Evolutionary conservation across 768 basidiomycete genomes (phyloP).

Genomic region (Mycena galericulata): DNA sequence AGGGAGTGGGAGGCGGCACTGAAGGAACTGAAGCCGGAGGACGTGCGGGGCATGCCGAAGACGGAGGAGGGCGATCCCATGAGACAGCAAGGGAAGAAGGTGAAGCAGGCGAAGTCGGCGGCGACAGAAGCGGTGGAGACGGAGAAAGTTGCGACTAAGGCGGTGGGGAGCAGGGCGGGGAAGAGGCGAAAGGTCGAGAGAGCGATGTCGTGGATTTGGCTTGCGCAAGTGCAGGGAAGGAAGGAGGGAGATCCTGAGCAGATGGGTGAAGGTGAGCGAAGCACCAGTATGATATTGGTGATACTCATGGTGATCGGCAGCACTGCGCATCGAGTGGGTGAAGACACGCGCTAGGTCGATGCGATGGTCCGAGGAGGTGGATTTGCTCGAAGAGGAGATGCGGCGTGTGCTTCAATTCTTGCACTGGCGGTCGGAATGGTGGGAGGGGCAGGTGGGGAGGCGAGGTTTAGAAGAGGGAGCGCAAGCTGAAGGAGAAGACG

Average conservation of each 20-base stretch:
- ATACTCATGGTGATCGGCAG: neutral
- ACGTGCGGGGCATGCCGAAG: constrained; percentile 35
- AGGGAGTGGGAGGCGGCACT: constrained; percentile 33
- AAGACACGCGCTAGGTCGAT: constrained; percentile 32
- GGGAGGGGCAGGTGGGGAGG: neutral
- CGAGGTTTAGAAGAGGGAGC: neutral
- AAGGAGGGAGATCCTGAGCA: neutral
- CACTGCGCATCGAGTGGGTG: constrained; percentile 38
- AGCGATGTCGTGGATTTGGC: constrained; percentile 14
- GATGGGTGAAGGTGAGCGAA: neutral
- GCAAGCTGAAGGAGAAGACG: constrained; percentile 29
- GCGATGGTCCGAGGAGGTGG: constrained; percentile 38
- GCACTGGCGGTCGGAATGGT: constrained; percentile 20
- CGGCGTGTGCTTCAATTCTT: constrained; percentile 34
- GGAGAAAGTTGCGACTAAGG: neutral
- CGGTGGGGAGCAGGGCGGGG: no score
- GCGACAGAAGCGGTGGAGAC: neutral
- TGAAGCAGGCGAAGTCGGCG: neutral
- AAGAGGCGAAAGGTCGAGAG: neutral
- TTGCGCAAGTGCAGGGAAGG: neutral
- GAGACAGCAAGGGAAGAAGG: neutral
- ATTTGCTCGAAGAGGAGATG: constrained; percentile 42
- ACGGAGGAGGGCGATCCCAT: neutral
- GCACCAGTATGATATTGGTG: neutral
- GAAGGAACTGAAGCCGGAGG: constrained; percentile 20